A percentile compares a stretch with the other conserved stretches of the same genome.
phyloP scores from a whole-genome alignment of 2,329 filamentous ascomycete species.

The Catunica adiposa region DNA sequence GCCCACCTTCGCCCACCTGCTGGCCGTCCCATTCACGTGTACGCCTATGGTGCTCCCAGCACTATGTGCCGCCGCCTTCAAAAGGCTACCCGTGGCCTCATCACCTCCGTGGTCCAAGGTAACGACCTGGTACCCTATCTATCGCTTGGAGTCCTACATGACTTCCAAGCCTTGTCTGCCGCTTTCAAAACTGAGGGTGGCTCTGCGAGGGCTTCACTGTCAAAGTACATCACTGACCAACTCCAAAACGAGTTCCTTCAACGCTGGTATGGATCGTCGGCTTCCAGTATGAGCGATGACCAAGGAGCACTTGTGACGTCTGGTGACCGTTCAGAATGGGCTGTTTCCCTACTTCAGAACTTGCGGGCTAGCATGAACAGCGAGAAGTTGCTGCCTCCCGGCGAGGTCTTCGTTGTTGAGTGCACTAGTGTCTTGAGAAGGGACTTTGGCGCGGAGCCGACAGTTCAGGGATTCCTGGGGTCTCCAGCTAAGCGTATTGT shows the following conservation, averaged over 20 bases:
- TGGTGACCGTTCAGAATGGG: constrained; percentile 38
- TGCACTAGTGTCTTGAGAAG: constrained; percentile 49
- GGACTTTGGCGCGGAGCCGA: constrained; percentile 23
- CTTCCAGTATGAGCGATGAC: constrained; percentile 17
- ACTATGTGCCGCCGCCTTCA: constrained; percentile 56
- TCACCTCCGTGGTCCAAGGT: constrained; percentile 58
- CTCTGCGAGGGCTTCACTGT: constrained; percentile 49
- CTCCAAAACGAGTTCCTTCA: constrained; percentile 45
- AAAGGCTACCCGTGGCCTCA: constrained; percentile 52
- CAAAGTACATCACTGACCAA: constrained; percentile 47
- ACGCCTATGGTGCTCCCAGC: constrained; percentile 59
- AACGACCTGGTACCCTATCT: constrained; percentile 59
- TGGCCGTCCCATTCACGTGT: constrained; percentile 59
- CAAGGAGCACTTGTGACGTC: constrained; percentile 31
- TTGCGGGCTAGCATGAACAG: constrained; percentile 52
- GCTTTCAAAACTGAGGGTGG: constrained; percentile 57
- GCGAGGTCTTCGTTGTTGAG: constrained; percentile 60
- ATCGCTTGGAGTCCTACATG: constrained; percentile 56
- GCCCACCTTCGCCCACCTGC: constrained; percentile 29
- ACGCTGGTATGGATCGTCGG: constrained; percentile 39
- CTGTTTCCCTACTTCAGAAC: constrained; percentile 47
- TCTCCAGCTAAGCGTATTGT: constrained; percentile 51
- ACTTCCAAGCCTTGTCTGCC: constrained; percentile 54
- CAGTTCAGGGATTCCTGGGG: constrained; percentile 36
- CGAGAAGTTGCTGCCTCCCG: constrained; percentile 55